These are phyloP conservation scores for Fraxinus excelsior DNA, from an alignment of 257 asterid species.

Conservation along the genomic window DNA sequence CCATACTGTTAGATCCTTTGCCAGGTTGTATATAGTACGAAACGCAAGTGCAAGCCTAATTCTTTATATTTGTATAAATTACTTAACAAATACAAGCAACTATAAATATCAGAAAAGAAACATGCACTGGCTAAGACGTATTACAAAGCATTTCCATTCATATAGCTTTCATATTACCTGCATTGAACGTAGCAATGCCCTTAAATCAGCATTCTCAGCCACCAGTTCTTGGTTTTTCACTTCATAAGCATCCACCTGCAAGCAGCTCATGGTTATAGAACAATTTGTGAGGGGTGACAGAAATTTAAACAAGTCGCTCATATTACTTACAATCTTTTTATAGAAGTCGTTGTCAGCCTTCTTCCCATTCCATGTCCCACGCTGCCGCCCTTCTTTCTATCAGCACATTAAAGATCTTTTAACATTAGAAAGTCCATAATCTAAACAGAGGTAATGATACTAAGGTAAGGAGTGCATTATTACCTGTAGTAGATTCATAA, in stretches of 20 bases:
- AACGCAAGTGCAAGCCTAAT: neutral
- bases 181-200: slow-evolving; percentile 93
- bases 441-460: slow-evolving; percentile 18
- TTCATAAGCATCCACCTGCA: slow-evolving; percentile 91
- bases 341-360: slow-evolving; percentile 88
- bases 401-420: slow-evolving; percentile 21
- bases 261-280: slow-evolving; percentile 30
- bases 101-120: neutral
- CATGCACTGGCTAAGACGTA: neutral
- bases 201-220: slow-evolving; percentile 89
- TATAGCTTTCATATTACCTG: slow-evolving; percentile 51
- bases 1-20: neutral
- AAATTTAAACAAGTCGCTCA: slow-evolving; percentile 23
- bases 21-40: neutral
- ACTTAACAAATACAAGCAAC: slow-evolving; percentile 8
- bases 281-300: slow-evolving; percentile 3
- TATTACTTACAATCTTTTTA: slow-evolving; percentile 74
- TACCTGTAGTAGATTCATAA: slow-evolving; percentile 95
- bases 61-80: neutral
- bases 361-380: slow-evolving; percentile 96
- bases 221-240: slow-evolving; percentile 88
- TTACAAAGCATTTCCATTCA: neutral
- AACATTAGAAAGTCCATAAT: slow-evolving; percentile 15
- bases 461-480: slow-evolving; percentile 5
- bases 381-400: slow-evolving; percentile 98